Percentiles rank a stretch among this genome's conserved stretches.
These are phyloP conservation scores for Lachnellula occidentalis DNA, from an alignment of 2,329 filamentous ascomycete genomes.

Conservation along the genomic window DNA sequence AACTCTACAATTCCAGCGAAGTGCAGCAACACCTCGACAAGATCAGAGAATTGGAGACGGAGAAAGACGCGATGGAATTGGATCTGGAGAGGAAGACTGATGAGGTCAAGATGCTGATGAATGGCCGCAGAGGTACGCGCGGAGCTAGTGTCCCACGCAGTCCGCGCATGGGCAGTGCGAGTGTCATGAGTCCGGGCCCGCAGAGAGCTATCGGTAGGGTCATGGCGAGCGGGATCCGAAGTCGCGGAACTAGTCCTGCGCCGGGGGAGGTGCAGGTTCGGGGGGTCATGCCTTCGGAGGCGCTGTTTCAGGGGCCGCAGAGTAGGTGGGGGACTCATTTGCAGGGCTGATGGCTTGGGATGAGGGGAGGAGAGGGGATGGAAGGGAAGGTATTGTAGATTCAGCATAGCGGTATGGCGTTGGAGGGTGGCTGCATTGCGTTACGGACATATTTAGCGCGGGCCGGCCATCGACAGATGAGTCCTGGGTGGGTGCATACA, in stretches of 20 bases:
- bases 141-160: constrained; percentile 27
- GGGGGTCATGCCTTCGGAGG: constrained; percentile 7
- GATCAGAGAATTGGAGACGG: constrained; percentile 31
- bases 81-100: constrained; percentile 36
- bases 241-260: constrained; percentile 25
- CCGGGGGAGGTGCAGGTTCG: constrained; percentile 10
- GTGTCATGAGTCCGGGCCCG: constrained; percentile 23
- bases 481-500: not conserved
- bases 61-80: constrained; percentile 31
- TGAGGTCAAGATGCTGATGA: constrained; percentile 34
- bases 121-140: constrained; percentile 34
- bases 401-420: not conserved
- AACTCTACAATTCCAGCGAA: constrained; percentile 21
- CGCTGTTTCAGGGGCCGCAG: constrained; percentile 6
- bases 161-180: constrained; percentile 23
- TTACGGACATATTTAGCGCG: not conserved
- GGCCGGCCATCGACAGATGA: not conserved
- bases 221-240: constrained; percentile 8
- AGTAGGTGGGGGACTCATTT: constrained; percentile 16
- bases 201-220: constrained; percentile 12
- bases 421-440: not conserved
- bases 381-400: no score
- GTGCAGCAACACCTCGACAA: constrained; percentile 16
- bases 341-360: constrained; percentile 4
- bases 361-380: not conserved